A percentile compares a stretch with the other conserved stretches of the same genome.
phyloP scores from a whole-genome alignment of 495 filamentous ascomycete species.

The Hypoxylon fuscum region DNA sequence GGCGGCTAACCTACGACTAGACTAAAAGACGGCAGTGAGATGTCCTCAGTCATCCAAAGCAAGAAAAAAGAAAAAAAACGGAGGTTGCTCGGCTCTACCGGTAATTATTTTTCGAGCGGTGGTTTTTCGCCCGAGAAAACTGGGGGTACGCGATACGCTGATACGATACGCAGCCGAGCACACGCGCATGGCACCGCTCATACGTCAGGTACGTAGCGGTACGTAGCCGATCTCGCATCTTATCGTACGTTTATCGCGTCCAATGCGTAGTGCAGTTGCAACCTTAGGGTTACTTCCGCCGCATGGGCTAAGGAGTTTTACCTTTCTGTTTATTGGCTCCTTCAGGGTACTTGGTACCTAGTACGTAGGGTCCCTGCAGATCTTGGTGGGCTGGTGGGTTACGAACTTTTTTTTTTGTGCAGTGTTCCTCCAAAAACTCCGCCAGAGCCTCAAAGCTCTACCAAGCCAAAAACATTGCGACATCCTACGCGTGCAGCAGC shows the following conservation, averaged over 20 bases:
- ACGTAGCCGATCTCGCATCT: neutral
- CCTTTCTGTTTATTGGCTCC: slow-evolving; percentile 2
- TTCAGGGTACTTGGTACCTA: neutral
- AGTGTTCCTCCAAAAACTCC: neutral
- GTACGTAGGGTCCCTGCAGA: slow-evolving; percentile 13
- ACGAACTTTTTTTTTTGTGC: neutral
- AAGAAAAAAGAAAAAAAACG: slow-evolving; percentile 8
- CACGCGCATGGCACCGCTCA: neutral
- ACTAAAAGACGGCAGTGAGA: slow-evolving; percentile 11
- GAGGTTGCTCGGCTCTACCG: slow-evolving; percentile 28
- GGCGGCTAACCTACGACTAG: slow-evolving; percentile 28
- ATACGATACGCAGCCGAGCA: slow-evolving; percentile 1
- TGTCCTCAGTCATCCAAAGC: slow-evolving; percentile 12
- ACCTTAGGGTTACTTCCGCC: slow-evolving; percentile 12
- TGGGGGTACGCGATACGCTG: slow-evolving; percentile 1
- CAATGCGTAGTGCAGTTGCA: slow-evolving; percentile 10
- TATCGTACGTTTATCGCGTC: slow-evolving; percentile 22
- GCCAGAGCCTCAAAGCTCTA: slow-evolving; percentile 20
- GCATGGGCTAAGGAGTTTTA: neutral
- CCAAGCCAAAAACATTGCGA: neutral
- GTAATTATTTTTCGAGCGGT: slow-evolving; percentile 42
- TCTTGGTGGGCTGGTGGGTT: neutral
- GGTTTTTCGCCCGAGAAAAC: slow-evolving; percentile 33
- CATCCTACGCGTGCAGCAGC: slow-evolving; percentile 17
- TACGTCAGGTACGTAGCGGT: neutral